Conservation (phyloP, 345 rosid species). For the Dipteronia dyeriana region DNA sequence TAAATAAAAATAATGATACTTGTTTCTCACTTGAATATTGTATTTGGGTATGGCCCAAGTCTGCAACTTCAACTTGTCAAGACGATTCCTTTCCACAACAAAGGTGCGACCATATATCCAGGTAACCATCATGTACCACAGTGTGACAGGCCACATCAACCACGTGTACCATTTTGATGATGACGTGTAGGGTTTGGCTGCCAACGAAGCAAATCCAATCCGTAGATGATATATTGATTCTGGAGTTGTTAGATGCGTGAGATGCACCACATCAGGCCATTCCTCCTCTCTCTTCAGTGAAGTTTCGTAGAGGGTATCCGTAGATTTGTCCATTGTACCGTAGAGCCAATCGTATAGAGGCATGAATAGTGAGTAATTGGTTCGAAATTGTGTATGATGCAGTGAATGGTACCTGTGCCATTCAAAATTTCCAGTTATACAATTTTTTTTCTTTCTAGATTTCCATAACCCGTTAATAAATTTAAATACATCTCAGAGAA, state of each 20-base stretch:
- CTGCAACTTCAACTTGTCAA: conserved; percentile 50
- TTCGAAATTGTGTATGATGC: conserved; percentile 68
- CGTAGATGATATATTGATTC: conserved; percentile 67
- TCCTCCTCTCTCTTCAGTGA: conserved; percentile 51
- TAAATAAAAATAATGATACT: no score
- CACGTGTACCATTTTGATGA: conserved; percentile 44
- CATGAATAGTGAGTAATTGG: conserved; percentile 67
- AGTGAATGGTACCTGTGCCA: conserved; percentile 53
- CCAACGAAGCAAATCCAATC: conserved; percentile 57
- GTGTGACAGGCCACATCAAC: conserved; percentile 64
- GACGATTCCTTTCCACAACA: conserved; percentile 53
- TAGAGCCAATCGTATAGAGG: conserved; percentile 57
- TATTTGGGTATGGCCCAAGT: conserved; percentile 78
- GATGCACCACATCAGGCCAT: conserved; percentile 56
- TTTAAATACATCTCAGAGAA: no score
- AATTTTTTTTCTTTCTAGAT: no score
- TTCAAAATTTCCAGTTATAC: not conserved
- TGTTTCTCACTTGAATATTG: conserved; percentile 47
- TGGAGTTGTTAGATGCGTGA: conserved; percentile 60
- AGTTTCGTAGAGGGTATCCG: conserved; percentile 37
- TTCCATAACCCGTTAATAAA: no score
- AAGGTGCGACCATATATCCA: conserved; percentile 51
- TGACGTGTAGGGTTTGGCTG: conserved; percentile 50
- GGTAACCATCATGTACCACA: conserved; percentile 41
- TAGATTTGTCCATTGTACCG: conserved; percentile 43